Base-by-base conservation (phyloP, 177 flowering plant genomes). In the Vitis hybrid region DNA sequence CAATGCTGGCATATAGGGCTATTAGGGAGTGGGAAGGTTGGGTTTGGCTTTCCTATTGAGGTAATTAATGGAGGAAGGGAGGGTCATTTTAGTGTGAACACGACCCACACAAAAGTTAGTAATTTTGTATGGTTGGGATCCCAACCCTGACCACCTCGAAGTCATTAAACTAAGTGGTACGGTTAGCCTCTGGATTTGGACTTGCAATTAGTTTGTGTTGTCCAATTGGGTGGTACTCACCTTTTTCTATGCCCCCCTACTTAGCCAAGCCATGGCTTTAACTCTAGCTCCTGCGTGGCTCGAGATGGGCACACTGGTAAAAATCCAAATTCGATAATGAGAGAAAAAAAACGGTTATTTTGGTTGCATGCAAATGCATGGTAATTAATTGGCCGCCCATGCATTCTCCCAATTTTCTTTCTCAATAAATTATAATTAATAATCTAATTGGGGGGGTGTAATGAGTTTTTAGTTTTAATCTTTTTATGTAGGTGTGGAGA, bases 81-180 rank as follows among this genome's bases (percentile, higher is more conserved):
- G 67, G 75, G 70, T 57, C 9, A 71, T 64, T 60, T 22, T 53
- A 51, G 67, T 20, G 69, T 49, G 62, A 26, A 64, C 2, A 12
- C 31, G 20, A 66, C 13, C n/a, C 8, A 56, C 33, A 45, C 50
- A 48, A 55, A 65, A 62, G 10, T 31, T 53, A 8, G 16, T 55
- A 45, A 48, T 12, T 4, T 50, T 16, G 58, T 13, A 5, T 60
- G 68, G 70, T 76, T 69, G 79, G 76, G 83, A 83, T 83, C 86
- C 81, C 79, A 74, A 83, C 66, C 71, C 76, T 73, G 74, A 73
- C 80, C 79, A 80, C 80, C 82, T 77, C 64, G 77, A 73, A 80
- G 60, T 65, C 16, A 73, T 65, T 74, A 68, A 80, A 78, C 53
- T 51, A 72, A 62, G 26, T 7, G 48, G 75, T 68, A 73, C 58